phyloP scores from a whole-genome alignment of 179 eudicot genomes.

The Amaranthus tricolor region DNA sequence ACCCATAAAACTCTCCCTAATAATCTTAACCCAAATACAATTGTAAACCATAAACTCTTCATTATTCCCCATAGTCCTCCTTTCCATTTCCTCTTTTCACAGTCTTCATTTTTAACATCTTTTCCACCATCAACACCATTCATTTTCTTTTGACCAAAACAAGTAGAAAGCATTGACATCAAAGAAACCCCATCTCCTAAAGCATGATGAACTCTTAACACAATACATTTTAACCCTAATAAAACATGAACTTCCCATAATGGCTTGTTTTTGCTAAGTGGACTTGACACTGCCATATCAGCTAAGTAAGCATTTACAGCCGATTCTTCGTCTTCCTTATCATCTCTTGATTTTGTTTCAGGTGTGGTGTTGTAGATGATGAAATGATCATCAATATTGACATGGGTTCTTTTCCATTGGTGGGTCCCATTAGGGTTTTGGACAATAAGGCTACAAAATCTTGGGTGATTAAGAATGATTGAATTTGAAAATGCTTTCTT shows the following conservation, averaged over 20 bases:
- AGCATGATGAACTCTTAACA: conserved; percentile 23
- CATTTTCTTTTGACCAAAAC: conserved; percentile 8
- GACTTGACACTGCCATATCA: conserved; percentile 17
- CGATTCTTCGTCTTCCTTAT: neutral
- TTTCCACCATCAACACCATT: neutral
- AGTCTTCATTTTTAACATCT: neutral
- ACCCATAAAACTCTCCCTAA: conserved; percentile 37
- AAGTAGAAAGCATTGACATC: conserved; percentile 27
- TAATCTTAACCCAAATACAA: conserved; percentile 33
- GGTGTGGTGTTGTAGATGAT: conserved; percentile 1
- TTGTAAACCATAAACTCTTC: conserved; percentile 31
- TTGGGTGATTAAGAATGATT: conserved; percentile 47
- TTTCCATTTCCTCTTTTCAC: conserved; percentile 1
- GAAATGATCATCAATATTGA: conserved; percentile 30
- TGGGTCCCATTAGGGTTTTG: conserved; percentile 33
- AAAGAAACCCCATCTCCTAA: conserved; percentile 26
- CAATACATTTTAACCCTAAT: conserved; percentile 15
- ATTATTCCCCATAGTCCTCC: conserved; percentile 16
- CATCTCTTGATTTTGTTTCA: neutral
- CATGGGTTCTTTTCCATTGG: conserved; percentile 20
- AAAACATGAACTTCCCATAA: conserved; percentile 29
- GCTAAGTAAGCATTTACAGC: conserved; percentile 19
- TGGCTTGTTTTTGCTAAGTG: conserved; percentile 22
- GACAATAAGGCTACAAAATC: conserved; percentile 59
- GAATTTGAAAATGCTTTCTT: conserved; percentile 37